phyloP scores from a whole-genome alignment of 2,329 filamentous ascomycete species.

The Kalmusia sp. region DNA sequence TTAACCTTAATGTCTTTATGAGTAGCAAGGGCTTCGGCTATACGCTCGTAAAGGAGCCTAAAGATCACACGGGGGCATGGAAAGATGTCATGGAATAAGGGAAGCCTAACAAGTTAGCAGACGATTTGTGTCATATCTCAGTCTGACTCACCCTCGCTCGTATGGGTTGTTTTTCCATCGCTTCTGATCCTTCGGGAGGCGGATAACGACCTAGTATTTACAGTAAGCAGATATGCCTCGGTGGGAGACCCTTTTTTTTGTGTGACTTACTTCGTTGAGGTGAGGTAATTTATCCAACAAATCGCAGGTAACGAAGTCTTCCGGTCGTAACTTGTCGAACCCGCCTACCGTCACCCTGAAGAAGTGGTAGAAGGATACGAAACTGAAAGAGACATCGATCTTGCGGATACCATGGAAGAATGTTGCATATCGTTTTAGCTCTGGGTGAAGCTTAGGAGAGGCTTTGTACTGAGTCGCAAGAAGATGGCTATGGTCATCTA shows the following conservation, averaged over 20 bases:
- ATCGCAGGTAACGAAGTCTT: conserved; percentile 14
- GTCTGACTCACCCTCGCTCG: neutral
- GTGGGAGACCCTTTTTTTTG: too few relatives aligned
- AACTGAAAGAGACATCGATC: conserved; percentile 26
- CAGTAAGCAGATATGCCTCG: neutral
- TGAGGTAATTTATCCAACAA: conserved; percentile 28
- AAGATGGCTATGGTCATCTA: neutral
- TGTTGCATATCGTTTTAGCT: conserved; percentile 31
- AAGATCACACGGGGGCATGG: conserved; percentile 32
- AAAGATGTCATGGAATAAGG: conserved; percentile 24
- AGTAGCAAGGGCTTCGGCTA: conserved; percentile 20
- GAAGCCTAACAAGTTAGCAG: conserved; percentile 8
- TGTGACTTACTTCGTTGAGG: conserved; percentile 24
- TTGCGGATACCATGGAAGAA: conserved; percentile 35
- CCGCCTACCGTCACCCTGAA: conserved; percentile 29
- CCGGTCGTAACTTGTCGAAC: conserved; percentile 13
- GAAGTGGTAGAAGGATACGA: conserved; percentile 29
- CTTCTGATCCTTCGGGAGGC: conserved; percentile 19
- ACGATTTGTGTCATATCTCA: too few relatives aligned
- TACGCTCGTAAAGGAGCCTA: conserved; percentile 33
- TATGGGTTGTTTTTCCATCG: conserved; percentile 9
- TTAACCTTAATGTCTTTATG: conserved; percentile 19
- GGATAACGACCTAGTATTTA: conserved; percentile 9
- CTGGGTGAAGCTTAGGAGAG: conserved; percentile 28
- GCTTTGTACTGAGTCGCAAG: conserved; percentile 21